Evolutionary conservation across 176 grass and related monocot genomes (phyloP).

Genomic region (Eleusine coracana): DNA sequence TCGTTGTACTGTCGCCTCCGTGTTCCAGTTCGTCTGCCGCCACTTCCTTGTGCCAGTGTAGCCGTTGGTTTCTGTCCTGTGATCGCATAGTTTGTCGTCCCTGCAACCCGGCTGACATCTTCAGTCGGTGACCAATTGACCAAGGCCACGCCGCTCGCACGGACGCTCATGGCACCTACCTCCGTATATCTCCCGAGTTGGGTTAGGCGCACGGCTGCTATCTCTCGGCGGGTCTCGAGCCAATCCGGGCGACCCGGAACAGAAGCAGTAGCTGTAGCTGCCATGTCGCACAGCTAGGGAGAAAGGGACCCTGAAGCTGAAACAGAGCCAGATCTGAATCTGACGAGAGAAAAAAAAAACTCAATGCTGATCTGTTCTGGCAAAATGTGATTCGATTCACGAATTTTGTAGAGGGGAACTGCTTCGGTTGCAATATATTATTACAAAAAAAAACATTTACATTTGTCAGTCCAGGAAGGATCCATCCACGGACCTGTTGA

Average conservation of each 20-base stretch:
- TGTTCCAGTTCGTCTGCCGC: not conserved
- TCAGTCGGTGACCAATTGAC: not conserved
- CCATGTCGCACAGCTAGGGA: slow-evolving; percentile 37
- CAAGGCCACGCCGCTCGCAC: not conserved
- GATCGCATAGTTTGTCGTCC: too few species aligned
- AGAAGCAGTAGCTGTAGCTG: slow-evolving; percentile 27
- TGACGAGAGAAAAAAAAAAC: not conserved
- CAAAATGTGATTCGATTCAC: not conserved
- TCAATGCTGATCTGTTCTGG: not conserved
- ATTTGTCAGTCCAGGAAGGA: not conserved
- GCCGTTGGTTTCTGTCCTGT: too few species aligned
- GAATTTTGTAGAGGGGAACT: not conserved
- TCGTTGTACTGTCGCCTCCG: too few species aligned
- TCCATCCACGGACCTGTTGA: not conserved
- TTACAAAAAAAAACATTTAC: slow-evolving; percentile 25
- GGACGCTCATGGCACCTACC: not conserved
- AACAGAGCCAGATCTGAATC: slow-evolving; percentile 51
- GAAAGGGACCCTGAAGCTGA: slow-evolving; percentile 45
- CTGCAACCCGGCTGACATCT: not conserved
- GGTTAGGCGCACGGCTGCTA: slow-evolving; percentile 3
- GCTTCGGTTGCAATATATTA: not conserved
- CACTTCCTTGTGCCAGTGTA: not conserved
- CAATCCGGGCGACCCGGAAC: not conserved
- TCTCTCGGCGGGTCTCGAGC: not conserved
- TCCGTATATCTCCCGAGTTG: not conserved